These are phyloP conservation scores for Alternaria sp. DNA, from an alignment of 2,329 filamentous ascomycete species.

Conservation along the genomic window DNA sequence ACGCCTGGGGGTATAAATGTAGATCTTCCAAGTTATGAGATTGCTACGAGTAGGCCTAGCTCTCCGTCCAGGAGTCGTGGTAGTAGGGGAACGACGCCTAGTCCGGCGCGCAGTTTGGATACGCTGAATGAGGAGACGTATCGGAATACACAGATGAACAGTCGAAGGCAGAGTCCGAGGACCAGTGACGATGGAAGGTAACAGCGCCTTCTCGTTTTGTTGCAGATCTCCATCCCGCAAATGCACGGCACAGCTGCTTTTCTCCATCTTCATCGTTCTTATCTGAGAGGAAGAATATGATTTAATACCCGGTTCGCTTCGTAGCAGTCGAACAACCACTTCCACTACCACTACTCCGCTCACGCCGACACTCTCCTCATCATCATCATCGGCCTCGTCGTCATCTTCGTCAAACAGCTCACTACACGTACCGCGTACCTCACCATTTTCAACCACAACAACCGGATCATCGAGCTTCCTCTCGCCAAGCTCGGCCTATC, in stretches of 20 bases:
- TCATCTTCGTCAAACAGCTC: slow-evolving; percentile 23
- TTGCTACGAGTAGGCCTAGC: slow-evolving; percentile 56
- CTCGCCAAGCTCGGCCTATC: slow-evolving; percentile 5
- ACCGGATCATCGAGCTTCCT: background rate
- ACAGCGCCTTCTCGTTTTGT: slow-evolving; percentile 8
- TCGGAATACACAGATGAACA: slow-evolving; percentile 50
- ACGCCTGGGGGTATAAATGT: slow-evolving; percentile 52
- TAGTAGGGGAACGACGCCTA: slow-evolving; percentile 46
- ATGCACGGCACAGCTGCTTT: background rate
- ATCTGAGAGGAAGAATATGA: slow-evolving; percentile 7
- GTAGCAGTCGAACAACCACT: slow-evolving; percentile 9
- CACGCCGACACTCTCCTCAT: slow-evolving; percentile 23
- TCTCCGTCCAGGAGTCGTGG: slow-evolving; percentile 47
- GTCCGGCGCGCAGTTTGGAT: slow-evolving; percentile 45
- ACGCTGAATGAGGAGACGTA: slow-evolving; percentile 51
- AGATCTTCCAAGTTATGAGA: slow-evolving; percentile 56
- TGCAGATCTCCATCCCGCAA: background rate
- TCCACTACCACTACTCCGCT: slow-evolving; percentile 6
- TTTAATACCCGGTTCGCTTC: slow-evolving; percentile 31
- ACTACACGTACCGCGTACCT: slow-evolving; percentile 14
- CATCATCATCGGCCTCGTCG: slow-evolving; percentile 12
- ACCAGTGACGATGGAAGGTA: slow-evolving; percentile 42
- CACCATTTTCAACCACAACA: background rate
- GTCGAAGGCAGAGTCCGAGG: slow-evolving; percentile 36
- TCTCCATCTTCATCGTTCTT: background rate